Percentiles rank a stretch among this genome's conserved stretches.
Conservation (phyloP, 2,329 filamentous ascomycete species). For the Beauveria asiatica region DNA sequence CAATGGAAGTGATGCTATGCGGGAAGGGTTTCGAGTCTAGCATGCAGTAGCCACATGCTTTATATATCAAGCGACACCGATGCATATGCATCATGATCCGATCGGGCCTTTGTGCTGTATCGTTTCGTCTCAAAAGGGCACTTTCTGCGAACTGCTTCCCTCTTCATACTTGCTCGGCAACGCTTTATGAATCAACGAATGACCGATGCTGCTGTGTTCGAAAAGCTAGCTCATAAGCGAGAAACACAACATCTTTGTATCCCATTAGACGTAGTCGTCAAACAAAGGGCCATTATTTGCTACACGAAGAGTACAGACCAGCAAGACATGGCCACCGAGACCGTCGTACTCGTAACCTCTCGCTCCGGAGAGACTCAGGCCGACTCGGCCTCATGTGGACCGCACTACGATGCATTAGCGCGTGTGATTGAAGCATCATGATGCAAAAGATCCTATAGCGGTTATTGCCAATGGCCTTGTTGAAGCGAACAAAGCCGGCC, state of each 20-base stretch:
- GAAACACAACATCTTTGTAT: not conserved
- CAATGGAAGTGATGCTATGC: not conserved
- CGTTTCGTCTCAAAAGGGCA: not conserved
- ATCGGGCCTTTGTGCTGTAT: not conserved
- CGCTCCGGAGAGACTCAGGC: not conserved
- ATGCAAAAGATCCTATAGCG: not conserved
- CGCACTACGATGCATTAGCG: not conserved
- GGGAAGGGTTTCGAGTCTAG: not conserved
- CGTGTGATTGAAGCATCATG: not conserved
- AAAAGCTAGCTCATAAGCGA: not conserved
- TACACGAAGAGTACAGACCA: not conserved
- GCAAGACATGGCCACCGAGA: not conserved
- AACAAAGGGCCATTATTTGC: not conserved
- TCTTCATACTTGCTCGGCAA: not conserved
- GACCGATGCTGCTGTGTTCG: not conserved
- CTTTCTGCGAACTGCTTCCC: not conserved
- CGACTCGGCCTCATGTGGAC: not conserved
- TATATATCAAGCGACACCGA: not conserved
- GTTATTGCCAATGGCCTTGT: not conserved
- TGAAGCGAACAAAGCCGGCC: not conserved
- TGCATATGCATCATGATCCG: not conserved
- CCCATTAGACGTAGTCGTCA: not conserved
- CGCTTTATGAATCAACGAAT: not conserved
- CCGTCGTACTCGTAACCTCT: not conserved
- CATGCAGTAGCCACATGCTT: not conserved